Base-by-base conservation (phyloP, 768 basidiomycete species). In the Trichaptum fuscoviolaceum region DNA sequence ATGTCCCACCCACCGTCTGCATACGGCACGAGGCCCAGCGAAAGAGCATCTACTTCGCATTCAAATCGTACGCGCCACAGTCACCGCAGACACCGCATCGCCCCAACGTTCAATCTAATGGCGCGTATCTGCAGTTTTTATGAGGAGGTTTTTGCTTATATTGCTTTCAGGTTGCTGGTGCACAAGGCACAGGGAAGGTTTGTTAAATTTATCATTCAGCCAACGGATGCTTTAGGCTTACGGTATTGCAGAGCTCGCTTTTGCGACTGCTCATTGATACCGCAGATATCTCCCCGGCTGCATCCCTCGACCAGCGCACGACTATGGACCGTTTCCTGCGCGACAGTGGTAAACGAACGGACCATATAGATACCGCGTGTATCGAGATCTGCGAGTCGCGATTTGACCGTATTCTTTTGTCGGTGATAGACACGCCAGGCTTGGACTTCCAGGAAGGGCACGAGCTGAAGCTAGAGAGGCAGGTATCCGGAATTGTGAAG, bases 41-140 rank as follows among this genome's bases (percentile, higher is more conserved):
- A 77, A 84, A 82, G 74, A 62, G 77, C 74, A 62, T 63, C 67
- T 23, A 67, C 77, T 7, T 77, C 74, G 58, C 77, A 79, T 27
- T 69, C 80, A 57, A 73, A 77, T 2, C 70, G 77, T 65, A 78
- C 79, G 66, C 84, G 86, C 70, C 81, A 85, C 65, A 84, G 83
- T 70, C 89, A 91, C 73, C 84, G 88, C 71, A 84, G 89, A 71
- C 79, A 81, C 69, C 84, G 88, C 66, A 76, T 84, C 18, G 83
- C 91, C 17, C 90, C 92, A 7, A 91, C 91, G 2, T 93, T 95
- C 79, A 95, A 95, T 73, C 77, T 95, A 64, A 93, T 94, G 92
- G 92, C 92, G 69, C 66, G 81, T 71, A 24, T 71, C 42, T 12
- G 26, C 25, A 36, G 36, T 57, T 20, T 35, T 12, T 52, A 20